Percentiles rank a stretch among this genome's conserved stretches.
Evolutionary conservation across 371 early-diverging fungal species (phyloP).

Genomic region (Lichtheimia corymbifera): DNA sequence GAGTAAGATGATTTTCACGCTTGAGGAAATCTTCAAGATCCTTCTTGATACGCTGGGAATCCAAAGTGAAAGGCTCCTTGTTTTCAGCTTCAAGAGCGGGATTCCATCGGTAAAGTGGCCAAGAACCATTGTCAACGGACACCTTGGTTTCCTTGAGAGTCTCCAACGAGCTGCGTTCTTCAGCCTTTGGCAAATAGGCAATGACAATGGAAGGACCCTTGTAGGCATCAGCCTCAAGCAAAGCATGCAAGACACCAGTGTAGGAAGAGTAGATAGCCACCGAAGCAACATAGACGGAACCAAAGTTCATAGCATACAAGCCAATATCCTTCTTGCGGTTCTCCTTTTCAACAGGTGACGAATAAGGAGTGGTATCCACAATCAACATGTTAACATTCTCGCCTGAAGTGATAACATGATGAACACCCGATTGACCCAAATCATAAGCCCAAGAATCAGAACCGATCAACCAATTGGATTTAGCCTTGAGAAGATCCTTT

Average conservation of each 20-base stretch:
- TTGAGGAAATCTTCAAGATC: constrained; percentile 82
- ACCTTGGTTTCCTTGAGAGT: constrained; percentile 86
- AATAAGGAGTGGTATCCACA: constrained; percentile 81
- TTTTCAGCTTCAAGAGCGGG: constrained; percentile 64
- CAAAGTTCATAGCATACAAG: constrained; percentile 93
- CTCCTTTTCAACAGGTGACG: constrained; percentile 55
- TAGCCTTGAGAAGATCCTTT: constrained; percentile 46
- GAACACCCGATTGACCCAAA: constrained; percentile 85
- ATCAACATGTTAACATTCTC: constrained; percentile 88
- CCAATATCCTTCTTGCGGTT: constrained; percentile 92
- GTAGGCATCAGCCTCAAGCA: constrained; percentile 88
- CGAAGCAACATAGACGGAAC: constrained; percentile 85
- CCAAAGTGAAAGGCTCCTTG: constrained; percentile 75
- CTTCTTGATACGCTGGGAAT: constrained; percentile 83
- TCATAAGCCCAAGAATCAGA: constrained; percentile 88
- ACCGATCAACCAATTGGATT: constrained; percentile 87
- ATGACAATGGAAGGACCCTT: constrained; percentile 90
- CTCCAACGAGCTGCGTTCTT: constrained; percentile 57
- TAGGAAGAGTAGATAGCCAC: constrained; percentile 85
- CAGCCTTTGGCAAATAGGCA: constrained; percentile 69
- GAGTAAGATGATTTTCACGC: constrained; percentile 80
- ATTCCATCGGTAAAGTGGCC: constrained; percentile 95
- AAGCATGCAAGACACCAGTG: constrained; percentile 83
- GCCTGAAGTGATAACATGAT: constrained; percentile 83
- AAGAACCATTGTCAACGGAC: constrained; percentile 87